These are phyloP conservation scores for Spathaspora passalidarum DNA, from an alignment of 805 yeast species.

Conservation along the genomic window DNA sequence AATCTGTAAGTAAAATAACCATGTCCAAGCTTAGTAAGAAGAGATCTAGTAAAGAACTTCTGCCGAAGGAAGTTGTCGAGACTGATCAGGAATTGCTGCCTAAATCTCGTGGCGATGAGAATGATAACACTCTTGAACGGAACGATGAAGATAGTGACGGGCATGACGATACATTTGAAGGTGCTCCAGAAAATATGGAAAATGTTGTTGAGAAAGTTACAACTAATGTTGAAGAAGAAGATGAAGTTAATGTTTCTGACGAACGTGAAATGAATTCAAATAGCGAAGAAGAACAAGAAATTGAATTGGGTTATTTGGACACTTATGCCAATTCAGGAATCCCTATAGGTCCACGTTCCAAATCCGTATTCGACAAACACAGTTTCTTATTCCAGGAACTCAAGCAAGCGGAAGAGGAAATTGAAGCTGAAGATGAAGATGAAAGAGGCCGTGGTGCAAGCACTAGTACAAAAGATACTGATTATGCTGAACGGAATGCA, in stretches of 20 bases:
- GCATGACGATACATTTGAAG: background rate
- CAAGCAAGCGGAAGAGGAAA: slow-evolving; percentile 11
- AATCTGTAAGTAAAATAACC: background rate
- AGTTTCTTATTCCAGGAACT: slow-evolving; percentile 9
- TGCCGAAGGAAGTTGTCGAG: background rate
- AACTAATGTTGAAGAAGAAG: background rate
- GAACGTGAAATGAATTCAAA: slow-evolving; percentile 20
- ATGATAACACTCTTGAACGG: background rate
- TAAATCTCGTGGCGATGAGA: background rate
- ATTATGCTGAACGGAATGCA: slow-evolving; percentile 15
- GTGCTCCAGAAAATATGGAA: background rate
- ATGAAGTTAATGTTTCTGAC: slow-evolving; percentile 10
- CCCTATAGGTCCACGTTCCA: slow-evolving; percentile 28
- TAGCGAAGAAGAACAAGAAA: slow-evolving; percentile 27
- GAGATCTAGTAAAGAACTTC: background rate
- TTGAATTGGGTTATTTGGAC: slow-evolving; percentile 30
- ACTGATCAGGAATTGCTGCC: background rate
- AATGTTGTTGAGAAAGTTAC: too few species aligned
- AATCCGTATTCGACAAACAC: slow-evolving; percentile 35
- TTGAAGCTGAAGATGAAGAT: slow-evolving; percentile 7
- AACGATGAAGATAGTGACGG: background rate
- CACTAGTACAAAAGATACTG: slow-evolving; percentile 12
- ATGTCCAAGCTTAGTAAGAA: too few species aligned
- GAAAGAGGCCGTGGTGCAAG: slow-evolving; percentile 16
- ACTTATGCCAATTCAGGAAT: slow-evolving; percentile 11